Base-by-base conservation (phyloP, 352 stramenopile species). In the Globisporangium orthogonon region DNA sequence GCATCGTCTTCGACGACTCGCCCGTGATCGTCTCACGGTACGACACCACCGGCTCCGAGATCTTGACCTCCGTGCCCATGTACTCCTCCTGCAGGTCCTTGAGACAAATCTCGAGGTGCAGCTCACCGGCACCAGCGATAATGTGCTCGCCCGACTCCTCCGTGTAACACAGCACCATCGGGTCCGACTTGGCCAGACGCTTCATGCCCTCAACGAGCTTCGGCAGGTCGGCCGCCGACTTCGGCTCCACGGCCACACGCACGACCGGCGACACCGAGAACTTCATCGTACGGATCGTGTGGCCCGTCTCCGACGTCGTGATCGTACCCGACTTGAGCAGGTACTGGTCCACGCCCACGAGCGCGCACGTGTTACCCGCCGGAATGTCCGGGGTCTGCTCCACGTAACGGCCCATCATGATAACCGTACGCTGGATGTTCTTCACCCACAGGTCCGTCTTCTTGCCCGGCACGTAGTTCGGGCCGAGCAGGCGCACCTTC, bases 191-290 rank as follows among this genome's bases (percentile, higher is more conserved):
- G 67, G 97, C 91, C 17, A 99, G 82, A 89, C 97, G 95, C 91
- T 99, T 99, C 94, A 99, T 98, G 63, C 97, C 97, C 74, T 99
- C 97, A 11, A 99, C 96, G 62, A 99, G 93, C 94, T 99, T 99
- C 54, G 97, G 97, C 62, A 99, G 86, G 86, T 99, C 97, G 44
- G 93, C 83, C 51, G 97, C 95, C 63, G 98, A 99, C 91, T 99
- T 99, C 46, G 97, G 96, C 76, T 99, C 96, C 39, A 99, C 97
- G 59, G 97, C 97, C 55, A 99, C 98, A 85, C 97, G 96, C 70
- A 99, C 97, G 70, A 99, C 97, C 44, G 97, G 97, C 52, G 97
- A 99, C 54, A 99, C 97, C 56, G 93, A 98, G 83, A 99, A 99
- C 86, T 99, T 99, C 97, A 99, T 99, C 56, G 96, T 98, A 82